Conservation (phyloP, 306 rosid genomes). For the Lathyrus oleraceus region DNA sequence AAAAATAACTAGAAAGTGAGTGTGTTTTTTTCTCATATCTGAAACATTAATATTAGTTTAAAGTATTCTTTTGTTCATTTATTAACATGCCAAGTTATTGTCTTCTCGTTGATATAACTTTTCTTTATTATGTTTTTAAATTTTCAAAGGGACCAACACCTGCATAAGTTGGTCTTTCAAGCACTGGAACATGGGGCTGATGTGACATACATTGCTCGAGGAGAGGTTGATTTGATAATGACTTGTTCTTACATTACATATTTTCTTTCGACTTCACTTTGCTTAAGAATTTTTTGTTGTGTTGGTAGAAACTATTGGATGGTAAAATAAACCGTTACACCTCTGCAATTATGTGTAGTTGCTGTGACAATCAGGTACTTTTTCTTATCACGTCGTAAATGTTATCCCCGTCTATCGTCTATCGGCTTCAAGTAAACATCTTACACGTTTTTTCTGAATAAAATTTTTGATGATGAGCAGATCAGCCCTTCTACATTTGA, state of each 20-base stretch:
- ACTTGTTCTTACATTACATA: not conserved
- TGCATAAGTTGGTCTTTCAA: slow-evolving; percentile 75
- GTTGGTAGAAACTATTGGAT: slow-evolving; percentile 48
- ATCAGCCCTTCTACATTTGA: slow-evolving; percentile 88
- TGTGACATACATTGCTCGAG: slow-evolving; percentile 60
- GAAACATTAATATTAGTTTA: not conserved
- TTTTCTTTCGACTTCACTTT: not conserved
- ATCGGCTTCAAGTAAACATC: not conserved
- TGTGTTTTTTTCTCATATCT: slow-evolving; percentile 1
- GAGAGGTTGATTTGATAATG: slow-evolving; percentile 51
- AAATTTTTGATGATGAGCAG: slow-evolving; percentile 40
- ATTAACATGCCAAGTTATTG: not conserved
- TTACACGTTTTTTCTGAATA: not conserved
- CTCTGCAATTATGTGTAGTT: slow-evolving; percentile 57
- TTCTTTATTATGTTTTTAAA: not conserved
- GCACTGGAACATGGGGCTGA: slow-evolving; percentile 66
- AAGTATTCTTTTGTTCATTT: not conserved
- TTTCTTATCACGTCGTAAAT: slow-evolving; percentile 10
- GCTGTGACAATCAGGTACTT: slow-evolving; percentile 62
- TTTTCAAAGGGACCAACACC: slow-evolving; percentile 59
- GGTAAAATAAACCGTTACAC: slow-evolving; percentile 56
- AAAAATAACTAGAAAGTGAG: slow-evolving; percentile 67
- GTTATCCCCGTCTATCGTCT: not conserved
- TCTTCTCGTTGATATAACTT: no score
- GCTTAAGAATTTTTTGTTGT: slow-evolving; percentile 19